Evolutionary conservation across 75 land plant species (phyloP).

Genomic region (Ceratopteris richardii): DNA sequence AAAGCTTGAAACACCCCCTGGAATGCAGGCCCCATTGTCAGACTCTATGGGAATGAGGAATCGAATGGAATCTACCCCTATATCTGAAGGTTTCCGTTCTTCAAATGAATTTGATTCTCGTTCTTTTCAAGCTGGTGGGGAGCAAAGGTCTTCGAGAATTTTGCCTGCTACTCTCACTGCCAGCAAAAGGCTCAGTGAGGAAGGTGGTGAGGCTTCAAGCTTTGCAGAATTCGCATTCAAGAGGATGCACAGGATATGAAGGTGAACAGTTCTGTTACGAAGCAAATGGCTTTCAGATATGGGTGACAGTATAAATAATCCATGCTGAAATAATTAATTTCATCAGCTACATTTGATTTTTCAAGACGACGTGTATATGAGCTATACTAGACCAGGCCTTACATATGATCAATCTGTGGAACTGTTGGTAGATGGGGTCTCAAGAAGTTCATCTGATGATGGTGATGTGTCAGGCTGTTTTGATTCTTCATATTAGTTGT

Average conservation of each 20-base stretch:
- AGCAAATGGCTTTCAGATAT: too few species aligned
- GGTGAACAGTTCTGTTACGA: too few species aligned
- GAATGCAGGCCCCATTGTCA: neutral
- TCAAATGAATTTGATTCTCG: neutral
- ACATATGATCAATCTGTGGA: too few species aligned
- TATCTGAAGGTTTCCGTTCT: conserved; percentile 16
- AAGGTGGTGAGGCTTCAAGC: neutral
- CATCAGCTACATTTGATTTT: too few species aligned
- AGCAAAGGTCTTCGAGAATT: conserved; percentile 4
- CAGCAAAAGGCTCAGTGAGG: neutral
- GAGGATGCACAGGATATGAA: conserved; percentile 6
- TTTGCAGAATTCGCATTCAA: conserved; percentile 18
- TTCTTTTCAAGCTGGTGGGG: too few species aligned
- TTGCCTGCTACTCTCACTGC: conserved; percentile 1
- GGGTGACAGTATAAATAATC: too few species aligned
- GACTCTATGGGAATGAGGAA: conserved; percentile 5
- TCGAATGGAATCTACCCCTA: conserved; percentile 1
- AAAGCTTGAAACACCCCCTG: neutral
- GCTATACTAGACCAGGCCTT: too few species aligned
- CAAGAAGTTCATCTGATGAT: too few species aligned
- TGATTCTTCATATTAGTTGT: too few species aligned
- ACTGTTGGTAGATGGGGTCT: too few species aligned
- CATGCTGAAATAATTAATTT: too few species aligned
- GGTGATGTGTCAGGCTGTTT: too few species aligned
- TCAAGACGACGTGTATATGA: neutral